Evolutionary conservation across 371 early-diverging fungal species (phyloP), one percentile per base, ranked within the genome.

Genomic region (Zopfochytrium polystomum): DNA sequence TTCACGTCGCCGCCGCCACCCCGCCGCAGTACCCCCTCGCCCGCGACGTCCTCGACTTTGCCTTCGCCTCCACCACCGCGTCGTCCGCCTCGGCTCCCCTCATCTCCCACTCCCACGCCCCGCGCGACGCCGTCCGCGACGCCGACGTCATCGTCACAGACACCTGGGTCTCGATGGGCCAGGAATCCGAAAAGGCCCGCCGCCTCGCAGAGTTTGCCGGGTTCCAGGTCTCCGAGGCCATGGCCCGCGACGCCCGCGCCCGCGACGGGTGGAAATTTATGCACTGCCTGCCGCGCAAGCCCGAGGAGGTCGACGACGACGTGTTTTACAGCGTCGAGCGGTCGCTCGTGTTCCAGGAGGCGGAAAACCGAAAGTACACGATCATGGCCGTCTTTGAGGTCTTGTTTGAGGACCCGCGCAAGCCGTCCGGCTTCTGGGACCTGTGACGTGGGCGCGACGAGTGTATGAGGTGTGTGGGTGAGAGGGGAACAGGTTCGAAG

Each of bases 101-200:
- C 9, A 65, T 95, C n/a, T 50, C 62, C 0, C 82, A 87, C 58
- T 85, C 83, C 22, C 72, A 77, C 9, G 78, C 84, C 22, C 95
- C 98, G 1, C 62, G 75, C 35, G 85, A 83, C 29, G 98, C 98
- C 1, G 72, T 93, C 45, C 77, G 79, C 18, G 86, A 80, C 45
- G 90, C 91, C 9, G 87, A 97, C 72, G 79, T 93, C 31, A 87
- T 97, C 57, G 85, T 95, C 9, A 97, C 98, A 3, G 98, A 97
- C 69, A 95, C 96, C 3, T 97, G 96, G 95, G 81, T 96, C 48
- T 90, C 90, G 65, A 97, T 97, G 98, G 98, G 98, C 31, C 92
- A 93, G 73, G 96, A 96, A 76, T 77, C 74, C 13, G 96, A 96
- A 70, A 91, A 92, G 84, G 85, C 78, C 6, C 74, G 88, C 71